These are phyloP conservation scores for Musa beccarii DNA, from an alignment of 176 grass and related monocot genomes.

Conservation along the genomic window DNA sequence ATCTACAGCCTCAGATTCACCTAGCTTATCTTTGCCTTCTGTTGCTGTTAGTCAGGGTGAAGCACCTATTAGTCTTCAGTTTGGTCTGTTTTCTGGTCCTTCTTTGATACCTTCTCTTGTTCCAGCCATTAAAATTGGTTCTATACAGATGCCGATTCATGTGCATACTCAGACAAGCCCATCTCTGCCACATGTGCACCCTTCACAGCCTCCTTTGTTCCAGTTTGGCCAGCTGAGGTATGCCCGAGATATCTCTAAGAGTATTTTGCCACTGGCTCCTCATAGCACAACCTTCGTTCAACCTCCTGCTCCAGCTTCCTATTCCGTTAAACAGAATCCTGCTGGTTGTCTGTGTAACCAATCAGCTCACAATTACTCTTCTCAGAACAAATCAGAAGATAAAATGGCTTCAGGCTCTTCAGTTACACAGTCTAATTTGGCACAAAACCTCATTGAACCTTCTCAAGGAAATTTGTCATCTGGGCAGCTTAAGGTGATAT, in stretches of 20 bases:
- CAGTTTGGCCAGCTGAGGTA: slow-evolving; percentile 92
- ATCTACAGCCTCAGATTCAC: slow-evolving; percentile 29
- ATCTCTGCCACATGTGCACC: slow-evolving; percentile 43
- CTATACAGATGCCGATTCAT: slow-evolving; percentile 98
- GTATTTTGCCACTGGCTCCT: slow-evolving; percentile 29
- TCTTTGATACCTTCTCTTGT: slow-evolving; percentile 82
- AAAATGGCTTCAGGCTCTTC: slow-evolving; percentile 23
- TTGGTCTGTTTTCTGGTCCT: slow-evolving; percentile 92
- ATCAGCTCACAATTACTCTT: slow-evolving; percentile 21
- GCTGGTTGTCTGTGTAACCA: slow-evolving; percentile 33
- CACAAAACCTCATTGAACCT: background rate
- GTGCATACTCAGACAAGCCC: slow-evolving; percentile 59
- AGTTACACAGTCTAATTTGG: slow-evolving; percentile 17
- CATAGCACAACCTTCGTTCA: slow-evolving; percentile 30
- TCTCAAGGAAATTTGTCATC: slow-evolving; percentile 19
- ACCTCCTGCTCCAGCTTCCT: slow-evolving; percentile 27
- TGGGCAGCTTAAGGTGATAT: slow-evolving; percentile 26
- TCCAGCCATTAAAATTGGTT: slow-evolving; percentile 97
- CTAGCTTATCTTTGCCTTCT: slow-evolving; percentile 38
- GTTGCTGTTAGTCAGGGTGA: slow-evolving; percentile 36
- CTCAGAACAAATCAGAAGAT: slow-evolving; percentile 29
- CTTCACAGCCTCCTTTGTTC: slow-evolving; percentile 60
- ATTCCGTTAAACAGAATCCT: slow-evolving; percentile 49
- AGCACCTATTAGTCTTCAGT: slow-evolving; percentile 61
- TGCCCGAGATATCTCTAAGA: slow-evolving; percentile 44